A percentile compares a stretch with the other conserved stretches of the same genome.
Conservation (phyloP, 1,284 basidiomycete species). For the Microbotryum violaceum region DNA sequence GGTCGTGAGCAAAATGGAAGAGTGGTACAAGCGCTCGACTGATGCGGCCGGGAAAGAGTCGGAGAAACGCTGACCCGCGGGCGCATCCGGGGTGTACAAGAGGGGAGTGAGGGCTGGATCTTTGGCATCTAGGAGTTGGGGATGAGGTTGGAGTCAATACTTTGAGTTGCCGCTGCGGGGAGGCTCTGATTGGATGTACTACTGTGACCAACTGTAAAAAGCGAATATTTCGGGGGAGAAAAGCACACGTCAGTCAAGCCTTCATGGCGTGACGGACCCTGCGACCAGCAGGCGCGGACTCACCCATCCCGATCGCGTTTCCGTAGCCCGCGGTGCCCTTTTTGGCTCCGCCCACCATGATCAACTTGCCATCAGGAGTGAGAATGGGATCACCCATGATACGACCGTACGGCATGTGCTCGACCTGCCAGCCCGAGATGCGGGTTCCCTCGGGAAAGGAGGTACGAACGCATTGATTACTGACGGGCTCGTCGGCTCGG, state of each 20-base stretch:
- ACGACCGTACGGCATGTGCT: conserved; percentile 62
- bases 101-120: conserved; percentile 65
- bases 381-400: conserved; percentile 67
- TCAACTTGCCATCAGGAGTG: conserved; percentile 60
- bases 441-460: too few relatives aligned
- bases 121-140: conserved; percentile 59
- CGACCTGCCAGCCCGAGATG: conserved; percentile 57
- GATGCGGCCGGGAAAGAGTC: conserved; percentile 56
- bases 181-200: too few relatives aligned
- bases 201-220: too few relatives aligned
- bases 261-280: too few relatives aligned
- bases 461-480: too few relatives aligned
- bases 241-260: conserved; percentile 45
- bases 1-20: conserved; percentile 28
- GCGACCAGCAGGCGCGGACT: too few relatives aligned
- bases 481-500: too few relatives aligned
- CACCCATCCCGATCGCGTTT: conserved; percentile 46
- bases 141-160: conserved; percentile 52
- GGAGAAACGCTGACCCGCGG: conserved; percentile 57
- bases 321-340: conserved; percentile 74
- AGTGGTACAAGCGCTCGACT: conserved; percentile 72
- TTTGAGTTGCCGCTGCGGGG: too few relatives aligned
- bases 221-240: too few relatives aligned
- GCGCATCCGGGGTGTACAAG: conserved; percentile 61
- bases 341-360: conserved; percentile 68